phyloP scores from a whole-genome alignment of 495 filamentous ascomycete genomes.

The Penicillium cataractarum region DNA sequence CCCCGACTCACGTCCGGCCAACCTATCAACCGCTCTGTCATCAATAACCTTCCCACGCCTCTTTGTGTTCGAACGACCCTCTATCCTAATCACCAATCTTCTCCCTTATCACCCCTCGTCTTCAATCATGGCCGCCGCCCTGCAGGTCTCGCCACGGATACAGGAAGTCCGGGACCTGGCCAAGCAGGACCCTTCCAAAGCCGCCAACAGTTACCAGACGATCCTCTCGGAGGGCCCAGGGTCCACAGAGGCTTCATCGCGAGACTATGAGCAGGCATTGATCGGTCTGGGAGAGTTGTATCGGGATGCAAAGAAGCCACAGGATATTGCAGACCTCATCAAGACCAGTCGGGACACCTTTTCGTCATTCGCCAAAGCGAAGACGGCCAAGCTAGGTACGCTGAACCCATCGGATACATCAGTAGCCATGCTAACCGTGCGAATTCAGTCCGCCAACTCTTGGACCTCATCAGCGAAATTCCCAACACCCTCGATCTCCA shows the following conservation, averaged over 20 bases:
- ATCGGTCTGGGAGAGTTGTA: conserved; percentile 89
- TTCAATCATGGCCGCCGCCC: conserved; percentile 52
- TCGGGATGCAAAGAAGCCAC: conserved; percentile 82
- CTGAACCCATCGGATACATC: not conserved
- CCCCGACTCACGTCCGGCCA: conserved; percentile 28
- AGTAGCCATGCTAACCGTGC: not conserved
- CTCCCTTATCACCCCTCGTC: not conserved
- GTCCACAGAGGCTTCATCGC: conserved; percentile 78
- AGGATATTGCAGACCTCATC: conserved; percentile 90
- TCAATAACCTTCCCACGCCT: conserved; percentile 17
- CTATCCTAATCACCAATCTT: conserved; percentile 1
- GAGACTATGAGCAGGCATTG: conserved; percentile 75
- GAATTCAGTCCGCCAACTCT: conserved; percentile 83
- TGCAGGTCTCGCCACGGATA: conserved; percentile 62
- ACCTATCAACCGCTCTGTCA: conserved; percentile 28
- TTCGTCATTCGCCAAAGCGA: conserved; percentile 96
- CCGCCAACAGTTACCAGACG: conserved; percentile 82
- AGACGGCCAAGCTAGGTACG: conserved; percentile 96
- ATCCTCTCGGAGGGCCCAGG: conserved; percentile 84
- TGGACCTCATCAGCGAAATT: conserved; percentile 92
- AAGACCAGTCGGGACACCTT: conserved; percentile 87
- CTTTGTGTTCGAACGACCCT: conserved; percentile 5
- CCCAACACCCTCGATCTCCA: conserved; percentile 93
- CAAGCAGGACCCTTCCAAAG: conserved; percentile 77
- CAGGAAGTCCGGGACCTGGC: conserved; percentile 83